These are phyloP conservation scores for Cercophora scortea DNA, from an alignment of 495 filamentous ascomycete species.

Conservation along the genomic window DNA sequence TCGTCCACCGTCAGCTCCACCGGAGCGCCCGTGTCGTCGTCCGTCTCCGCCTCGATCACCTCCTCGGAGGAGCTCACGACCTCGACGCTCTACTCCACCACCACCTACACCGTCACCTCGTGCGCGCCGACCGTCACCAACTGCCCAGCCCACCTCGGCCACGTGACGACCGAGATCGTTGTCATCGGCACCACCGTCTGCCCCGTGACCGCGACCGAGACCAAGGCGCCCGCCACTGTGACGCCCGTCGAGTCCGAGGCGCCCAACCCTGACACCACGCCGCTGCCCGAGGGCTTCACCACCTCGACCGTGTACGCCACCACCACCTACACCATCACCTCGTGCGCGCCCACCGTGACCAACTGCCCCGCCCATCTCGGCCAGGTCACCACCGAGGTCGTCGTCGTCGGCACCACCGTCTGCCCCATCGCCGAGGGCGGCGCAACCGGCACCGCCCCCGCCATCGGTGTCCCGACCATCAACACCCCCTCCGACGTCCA, in stretches of 20 bases:
- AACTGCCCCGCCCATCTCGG: slow-evolving; percentile 30
- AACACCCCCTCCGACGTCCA: too few relatives aligned
- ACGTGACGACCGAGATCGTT: slow-evolving; percentile 2
- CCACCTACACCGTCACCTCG: slow-evolving; percentile 48
- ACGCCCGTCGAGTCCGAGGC: not conserved
- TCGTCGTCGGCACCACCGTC: not conserved
- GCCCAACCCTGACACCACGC: not conserved
- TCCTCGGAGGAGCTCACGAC: slow-evolving; percentile 33
- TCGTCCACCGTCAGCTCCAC: not conserved
- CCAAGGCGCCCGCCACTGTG: not conserved
- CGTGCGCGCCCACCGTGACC: slow-evolving; percentile 52
- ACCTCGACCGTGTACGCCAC: slow-evolving; percentile 41
- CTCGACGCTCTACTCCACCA: slow-evolving; percentile 54
- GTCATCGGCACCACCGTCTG: slow-evolving; percentile 24
- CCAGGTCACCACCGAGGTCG: slow-evolving; percentile 6
- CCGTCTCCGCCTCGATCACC: not conserved
- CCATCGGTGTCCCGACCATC: too few relatives aligned
- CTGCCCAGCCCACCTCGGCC: slow-evolving; percentile 48
- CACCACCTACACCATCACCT: slow-evolving; percentile 45
- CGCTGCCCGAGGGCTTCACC: not conserved
- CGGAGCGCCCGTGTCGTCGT: not conserved
- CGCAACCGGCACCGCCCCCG: not conserved
- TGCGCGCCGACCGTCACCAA: slow-evolving; percentile 51
- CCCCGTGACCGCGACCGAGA: not conserved
- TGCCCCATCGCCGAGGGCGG: not conserved